These are phyloP conservation scores for Lachnellula occidentalis DNA, from an alignment of 2,329 filamentous ascomycete genomes.

Conservation along the genomic window DNA sequence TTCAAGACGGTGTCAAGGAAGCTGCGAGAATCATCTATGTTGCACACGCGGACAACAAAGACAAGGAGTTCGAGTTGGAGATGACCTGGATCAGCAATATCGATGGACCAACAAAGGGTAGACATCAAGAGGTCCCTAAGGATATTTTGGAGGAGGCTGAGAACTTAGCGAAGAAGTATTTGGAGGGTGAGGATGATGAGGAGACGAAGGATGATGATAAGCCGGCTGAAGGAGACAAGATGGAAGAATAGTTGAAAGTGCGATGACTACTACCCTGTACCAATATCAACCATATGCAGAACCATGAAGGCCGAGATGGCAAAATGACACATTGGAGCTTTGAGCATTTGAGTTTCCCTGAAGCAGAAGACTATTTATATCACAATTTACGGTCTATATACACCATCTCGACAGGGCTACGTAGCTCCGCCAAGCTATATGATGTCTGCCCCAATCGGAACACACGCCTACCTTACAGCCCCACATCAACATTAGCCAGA, in stretches of 20 bases:
- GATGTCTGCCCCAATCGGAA: no score
- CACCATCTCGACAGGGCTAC: no score
- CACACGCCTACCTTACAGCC: no score
- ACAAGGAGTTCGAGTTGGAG: constrained; percentile 99
- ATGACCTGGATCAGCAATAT: constrained; percentile 94
- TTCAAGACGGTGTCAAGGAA: constrained; percentile 89
- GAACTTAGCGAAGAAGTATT: constrained; percentile 80
- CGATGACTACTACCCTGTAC: constrained; percentile 25
- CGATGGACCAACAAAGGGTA: constrained; percentile 84
- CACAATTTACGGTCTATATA: no score
- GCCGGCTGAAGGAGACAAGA: constrained; percentile 65
- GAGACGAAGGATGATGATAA: constrained; percentile 59
- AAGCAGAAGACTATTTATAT: no score
- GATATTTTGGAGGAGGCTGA: constrained; percentile 88
- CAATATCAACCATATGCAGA: constrained; percentile 21
- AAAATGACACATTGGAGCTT: no score
- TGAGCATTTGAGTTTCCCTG: no score
- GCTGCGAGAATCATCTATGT: constrained; percentile 96
- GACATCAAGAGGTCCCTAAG: constrained; percentile 89
- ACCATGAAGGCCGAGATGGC: background rate
- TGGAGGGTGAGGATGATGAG: constrained; percentile 79
- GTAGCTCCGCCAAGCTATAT: no score
- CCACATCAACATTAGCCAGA: no score
- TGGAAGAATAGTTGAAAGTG: constrained; percentile 67
- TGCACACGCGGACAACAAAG: constrained; percentile 97